Evolutionary conservation across 139 green algal genomes (phyloP), one percentile per base, ranked within the genome.

Genomic region (Coccomyxa sp.): DNA sequence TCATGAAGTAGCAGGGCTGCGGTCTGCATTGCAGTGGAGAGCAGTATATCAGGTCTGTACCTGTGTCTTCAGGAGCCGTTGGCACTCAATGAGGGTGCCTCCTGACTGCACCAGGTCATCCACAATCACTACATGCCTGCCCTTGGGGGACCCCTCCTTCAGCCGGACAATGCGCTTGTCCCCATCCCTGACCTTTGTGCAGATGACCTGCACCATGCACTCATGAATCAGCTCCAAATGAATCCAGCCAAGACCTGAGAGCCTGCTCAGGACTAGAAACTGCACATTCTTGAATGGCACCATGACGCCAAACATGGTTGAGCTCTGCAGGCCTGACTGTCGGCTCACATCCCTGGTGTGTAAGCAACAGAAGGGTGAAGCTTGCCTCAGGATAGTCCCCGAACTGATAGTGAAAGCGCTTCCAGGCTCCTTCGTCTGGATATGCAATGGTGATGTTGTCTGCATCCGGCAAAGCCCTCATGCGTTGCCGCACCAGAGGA

Each of bases 81-180:
- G 91, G 89, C 96, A 99, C 85, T 99, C 95, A 7, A 98, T 94
- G 14, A 99, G 88, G 2, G 96, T 99, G 70, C 93, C 91, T 31
- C 96, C 95, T 8, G 89, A 95, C 88, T 99, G 96, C 76, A 99
- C 96, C 71, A 99, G 89, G 82, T 99, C 96, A 79, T 99, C 96
- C 39, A 99, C 96, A 44, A 99, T 99, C 31, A 99, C 92, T 16
- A 99, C 92, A 80, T 99, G 96, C 29, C 94, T 90, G 35, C 91
- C 94, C 55, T 82, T 72, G 0, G 93, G 86, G 24, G 94, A 88
- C 7, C 96, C 96, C 84, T 99, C 96, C 86, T 98, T 95, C 31
- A 99, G 83, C 76, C 91, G 88, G 55, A 99, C 96, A 70, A 99
- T 97, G 55, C 96, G 88, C 88, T 98, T 98, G 80, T 93, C 92